Conservation (phyloP, 1,284 basidiomycete species). For the Sanghuangporus weigelae region DNA sequence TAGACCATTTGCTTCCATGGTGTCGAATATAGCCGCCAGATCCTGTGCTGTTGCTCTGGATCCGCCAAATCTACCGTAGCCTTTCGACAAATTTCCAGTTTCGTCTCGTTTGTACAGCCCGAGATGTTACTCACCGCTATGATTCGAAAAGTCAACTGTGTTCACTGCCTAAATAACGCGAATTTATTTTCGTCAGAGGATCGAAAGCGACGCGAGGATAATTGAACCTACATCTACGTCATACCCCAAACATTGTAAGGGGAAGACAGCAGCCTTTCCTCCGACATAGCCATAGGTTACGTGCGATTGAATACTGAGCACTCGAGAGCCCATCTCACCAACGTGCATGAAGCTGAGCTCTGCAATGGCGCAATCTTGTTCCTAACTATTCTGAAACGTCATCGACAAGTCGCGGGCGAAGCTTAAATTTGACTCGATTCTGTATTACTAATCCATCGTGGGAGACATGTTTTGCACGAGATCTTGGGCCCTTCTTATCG, state of each 20-base stretch:
- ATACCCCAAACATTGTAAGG: constrained; percentile 90
- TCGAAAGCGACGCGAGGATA: neutral
- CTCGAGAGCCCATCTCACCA: constrained; percentile 31
- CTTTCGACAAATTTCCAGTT: constrained; percentile 32
- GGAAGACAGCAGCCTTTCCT: constrained; percentile 91
- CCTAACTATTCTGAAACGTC: neutral
- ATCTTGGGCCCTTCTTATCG: neutral
- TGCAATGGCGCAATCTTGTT: neutral
- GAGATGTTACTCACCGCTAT: constrained; percentile 62
- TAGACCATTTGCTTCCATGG: constrained; percentile 65
- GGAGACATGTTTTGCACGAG: neutral
- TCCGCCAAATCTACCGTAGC: constrained; percentile 74
- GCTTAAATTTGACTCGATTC: neutral
- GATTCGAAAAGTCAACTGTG: constrained; percentile 94
- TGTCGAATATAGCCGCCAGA: constrained; percentile 59
- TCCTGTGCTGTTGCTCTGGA: constrained; percentile 68
- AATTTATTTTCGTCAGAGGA: neutral
- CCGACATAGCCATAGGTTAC: constrained; percentile 97
- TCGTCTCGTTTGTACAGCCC: neutral
- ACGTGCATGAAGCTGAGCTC: neutral
- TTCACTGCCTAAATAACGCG: constrained; percentile 69
- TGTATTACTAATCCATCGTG: neutral
- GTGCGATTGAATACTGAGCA: constrained; percentile 89
- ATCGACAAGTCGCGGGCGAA: neutral
- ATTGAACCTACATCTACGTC: constrained; percentile 83